Evolutionary conservation across 129 eudicot species (phyloP).

Genomic region (Flaveria trinervia): DNA sequence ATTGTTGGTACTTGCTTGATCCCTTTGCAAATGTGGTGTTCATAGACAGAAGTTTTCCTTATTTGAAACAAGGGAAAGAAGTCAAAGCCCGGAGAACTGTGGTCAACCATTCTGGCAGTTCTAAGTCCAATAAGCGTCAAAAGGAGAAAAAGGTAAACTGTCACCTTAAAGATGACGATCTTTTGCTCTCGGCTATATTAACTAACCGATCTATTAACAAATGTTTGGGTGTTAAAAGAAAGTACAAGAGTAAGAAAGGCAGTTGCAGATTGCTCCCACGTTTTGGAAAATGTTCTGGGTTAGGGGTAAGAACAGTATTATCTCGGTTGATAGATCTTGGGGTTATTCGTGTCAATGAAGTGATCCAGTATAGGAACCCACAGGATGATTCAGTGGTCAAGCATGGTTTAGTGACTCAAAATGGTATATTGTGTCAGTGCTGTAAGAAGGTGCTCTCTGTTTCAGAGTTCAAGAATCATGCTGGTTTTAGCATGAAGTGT

Average conservation of each 20-base stretch:
- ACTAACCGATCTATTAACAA: constrained; percentile 26
- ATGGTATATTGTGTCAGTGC: constrained; percentile 76
- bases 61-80: constrained; percentile 62
- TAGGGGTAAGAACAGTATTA: constrained; percentile 64
- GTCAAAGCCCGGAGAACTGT: constrained; percentile 51
- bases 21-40: constrained; percentile 86
- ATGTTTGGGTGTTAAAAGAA: constrained; percentile 35
- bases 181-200: constrained; percentile 49
- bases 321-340: constrained; percentile 76
- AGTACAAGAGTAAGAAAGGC: constrained; percentile 68
- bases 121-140: constrained; percentile 22
- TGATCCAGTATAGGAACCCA: constrained; percentile 62
- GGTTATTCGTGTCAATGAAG: constrained; percentile 63
- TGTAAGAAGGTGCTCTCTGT: constrained; percentile 67
- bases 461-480: constrained; percentile 75
- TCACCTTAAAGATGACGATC: constrained; percentile 63
- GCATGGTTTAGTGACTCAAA: constrained; percentile 64
- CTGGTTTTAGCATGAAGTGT: constrained; percentile 56
- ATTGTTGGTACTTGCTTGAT: constrained; percentile 78
- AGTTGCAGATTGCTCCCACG: constrained; percentile 76
- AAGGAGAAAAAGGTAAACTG: constrained; percentile 47
- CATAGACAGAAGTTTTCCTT: constrained; percentile 56
- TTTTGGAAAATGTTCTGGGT: constrained; percentile 53
- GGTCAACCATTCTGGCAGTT: constrained; percentile 23
- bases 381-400: constrained; percentile 71